A percentile compares a stretch with the other conserved stretches of the same genome.
Conservation (phyloP, 352 stramenopile genomes). For the Pythium aristosporum region DNA sequence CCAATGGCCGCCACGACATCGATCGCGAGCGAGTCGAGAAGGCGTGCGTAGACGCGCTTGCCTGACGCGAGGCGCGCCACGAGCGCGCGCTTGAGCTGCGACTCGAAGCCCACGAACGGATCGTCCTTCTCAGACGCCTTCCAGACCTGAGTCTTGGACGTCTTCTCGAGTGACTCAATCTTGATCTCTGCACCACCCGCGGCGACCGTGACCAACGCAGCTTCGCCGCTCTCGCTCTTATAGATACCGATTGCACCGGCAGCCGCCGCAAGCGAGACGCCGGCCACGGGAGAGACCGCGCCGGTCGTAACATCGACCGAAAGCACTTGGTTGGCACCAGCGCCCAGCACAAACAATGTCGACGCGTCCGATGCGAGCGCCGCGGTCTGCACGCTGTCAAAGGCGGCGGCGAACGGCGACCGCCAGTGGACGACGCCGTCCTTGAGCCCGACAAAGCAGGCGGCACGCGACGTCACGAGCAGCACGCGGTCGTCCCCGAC, state of each 20-base stretch:
- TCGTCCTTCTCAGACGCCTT: constrained; percentile 11
- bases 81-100: constrained; percentile 41
- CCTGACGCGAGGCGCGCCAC: constrained; percentile 51
- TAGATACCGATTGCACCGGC: constrained; percentile 29
- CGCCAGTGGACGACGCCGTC: constrained; percentile 50
- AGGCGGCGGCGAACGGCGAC: constrained; percentile 31
- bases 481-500: constrained; percentile 48
- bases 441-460: constrained; percentile 57
- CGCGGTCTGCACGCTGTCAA: constrained; percentile 31
- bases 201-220: constrained; percentile 31
- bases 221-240: constrained; percentile 35
- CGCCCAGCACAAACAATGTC: constrained; percentile 44
- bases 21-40: constrained; percentile 39
- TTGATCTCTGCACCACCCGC: constrained; percentile 27
- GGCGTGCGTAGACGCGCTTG: constrained; percentile 59
- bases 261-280: background rate
- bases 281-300: background rate
- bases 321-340: constrained; percentile 5
- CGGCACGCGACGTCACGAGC: constrained; percentile 45
- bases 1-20: constrained; percentile 42
- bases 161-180: constrained; percentile 39
- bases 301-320: constrained; percentile 25
- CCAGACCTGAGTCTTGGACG: constrained; percentile 20
- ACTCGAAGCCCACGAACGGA: constrained; percentile 42
- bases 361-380: constrained; percentile 50